Base-by-base conservation (phyloP, 768 basidiomycete genomes). In the Plicaturopsis crispa region DNA sequence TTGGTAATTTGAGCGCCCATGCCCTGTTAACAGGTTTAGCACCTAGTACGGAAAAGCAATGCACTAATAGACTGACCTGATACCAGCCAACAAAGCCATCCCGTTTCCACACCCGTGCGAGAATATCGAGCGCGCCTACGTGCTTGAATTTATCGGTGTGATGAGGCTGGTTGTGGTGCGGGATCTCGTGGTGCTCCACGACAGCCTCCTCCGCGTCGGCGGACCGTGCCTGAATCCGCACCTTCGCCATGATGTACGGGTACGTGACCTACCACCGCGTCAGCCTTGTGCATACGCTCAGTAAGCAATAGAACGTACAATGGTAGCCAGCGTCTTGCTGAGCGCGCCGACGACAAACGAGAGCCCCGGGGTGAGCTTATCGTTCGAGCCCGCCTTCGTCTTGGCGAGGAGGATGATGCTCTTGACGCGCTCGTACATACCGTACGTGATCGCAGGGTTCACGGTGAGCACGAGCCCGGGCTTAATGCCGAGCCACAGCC, bases 361-460 rank as follows among this genome's bases (percentile, higher is more conserved):
- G 55, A 75, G 67, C 49, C 77, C 78, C 1, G 93, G 87, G 0
- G 79, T 72, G 56, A 98, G 65, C 53, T 87, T 92, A 3, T 61
- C 62, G 5, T 53, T 57, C 1, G 63, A 50, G 3, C 64, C 67
- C 6, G 67, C 63, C 22, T 59, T 62, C 7, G 65, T 59, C 52
- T 68, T 63, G 5, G 78, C 77, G 24, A 78, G 60, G 16, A 90
- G 60, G 23, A 89, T 56, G 3, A 86, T 45, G 31, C 69, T 73
- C 66, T 97, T 97, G 40, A 97, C 69, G 31, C 96, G 76, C 63
- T 98, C 94, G 54, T 88, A 98, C 28, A 82, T 70, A 35, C 96
- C 96, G 53, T 94, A 97, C 1, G 94, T 99, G 58, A 99, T 97
- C 17, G 94, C 91, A 4, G 96, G 94, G 60, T 98, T 98, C 38